A percentile compares a stretch with the other conserved stretches of the same genome.
Evolutionary conservation across 495 filamentous ascomycete genomes (phyloP).

Genomic region (Parathielavia appendiculata): DNA sequence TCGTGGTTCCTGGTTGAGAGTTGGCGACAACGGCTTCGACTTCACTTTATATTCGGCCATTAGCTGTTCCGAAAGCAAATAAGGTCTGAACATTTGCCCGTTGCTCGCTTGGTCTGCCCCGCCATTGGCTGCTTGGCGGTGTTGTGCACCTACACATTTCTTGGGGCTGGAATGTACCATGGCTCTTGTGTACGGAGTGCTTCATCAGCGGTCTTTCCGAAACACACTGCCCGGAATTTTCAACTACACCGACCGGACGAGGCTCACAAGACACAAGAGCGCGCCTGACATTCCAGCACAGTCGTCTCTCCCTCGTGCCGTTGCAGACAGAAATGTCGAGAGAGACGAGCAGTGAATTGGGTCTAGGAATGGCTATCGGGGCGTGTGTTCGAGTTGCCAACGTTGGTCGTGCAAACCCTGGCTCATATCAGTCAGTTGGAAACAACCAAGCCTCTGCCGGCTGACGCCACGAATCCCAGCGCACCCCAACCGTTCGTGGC

Average conservation of each 20-base stretch:
- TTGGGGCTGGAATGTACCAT: slow-evolving; percentile 13
- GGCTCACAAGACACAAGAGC: slow-evolving; percentile 1
- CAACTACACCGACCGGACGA: neutral
- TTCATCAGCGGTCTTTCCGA: slow-evolving; percentile 6
- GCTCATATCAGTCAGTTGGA: slow-evolving; percentile 7
- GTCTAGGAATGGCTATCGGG: neutral
- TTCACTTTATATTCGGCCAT: neutral
- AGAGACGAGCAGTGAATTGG: neutral
- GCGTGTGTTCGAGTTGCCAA: neutral
- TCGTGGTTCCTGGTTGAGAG: neutral
- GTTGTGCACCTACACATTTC: slow-evolving; percentile 4
- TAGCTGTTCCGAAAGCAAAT: neutral
- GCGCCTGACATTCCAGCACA: neutral
- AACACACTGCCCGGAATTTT: slow-evolving; percentile 4
- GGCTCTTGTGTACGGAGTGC: slow-evolving; percentile 1
- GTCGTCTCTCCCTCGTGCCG: neutral
- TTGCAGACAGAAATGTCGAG: neutral
- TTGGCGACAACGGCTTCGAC: neutral
- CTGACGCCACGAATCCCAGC: slow-evolving; percentile 18
- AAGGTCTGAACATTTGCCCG: neutral
- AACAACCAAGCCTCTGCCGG: slow-evolving; percentile 5
- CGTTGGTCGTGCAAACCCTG: neutral
- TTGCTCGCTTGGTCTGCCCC: slow-evolving; percentile 19
- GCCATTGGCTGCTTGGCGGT: slow-evolving; percentile 16
- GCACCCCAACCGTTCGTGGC: neutral